These are phyloP conservation scores for Moesziomyces sp. DNA, from an alignment of 1,284 basidiomycete species.

Conservation along the genomic window DNA sequence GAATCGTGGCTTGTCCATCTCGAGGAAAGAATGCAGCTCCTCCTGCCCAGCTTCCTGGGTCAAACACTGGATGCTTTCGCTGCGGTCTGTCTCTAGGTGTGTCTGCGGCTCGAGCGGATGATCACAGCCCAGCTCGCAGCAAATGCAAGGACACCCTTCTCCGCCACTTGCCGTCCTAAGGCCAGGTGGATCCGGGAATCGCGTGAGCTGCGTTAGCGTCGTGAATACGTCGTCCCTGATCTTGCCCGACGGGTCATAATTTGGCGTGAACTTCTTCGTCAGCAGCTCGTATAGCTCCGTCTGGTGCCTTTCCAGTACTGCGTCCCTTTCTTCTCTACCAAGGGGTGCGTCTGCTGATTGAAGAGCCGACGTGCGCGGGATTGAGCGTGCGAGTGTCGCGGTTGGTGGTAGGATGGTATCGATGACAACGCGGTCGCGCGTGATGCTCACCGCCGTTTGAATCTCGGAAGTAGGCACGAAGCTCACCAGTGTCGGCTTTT, in stretches of 20 bases:
- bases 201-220: constrained; percentile 23
- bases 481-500: constrained; percentile 36
- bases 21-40: constrained; percentile 12
- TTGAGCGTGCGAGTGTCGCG: constrained; percentile 1
- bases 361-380: neutral
- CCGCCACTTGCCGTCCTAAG: constrained; percentile 2
- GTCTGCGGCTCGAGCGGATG: constrained; percentile 9
- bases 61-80: neutral
- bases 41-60: neutral
- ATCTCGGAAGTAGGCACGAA: constrained; percentile 52
- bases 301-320: constrained; percentile 15
- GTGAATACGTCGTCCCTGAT: constrained; percentile 26
- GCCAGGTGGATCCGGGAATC: constrained; percentile 25
- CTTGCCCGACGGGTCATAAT: constrained; percentile 30
- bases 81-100: neutral
- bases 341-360: neutral
- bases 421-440: constrained; percentile 46
- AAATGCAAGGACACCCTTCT: constrained; percentile 34
- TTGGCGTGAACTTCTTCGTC: constrained; percentile 6
- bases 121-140: constrained; percentile 25
- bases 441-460: constrained; percentile 51
- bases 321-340: too few species aligned
- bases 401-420: constrained; percentile 56
- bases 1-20: constrained; percentile 15
- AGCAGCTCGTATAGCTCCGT: constrained; percentile 6